Evolutionary conservation across 768 basidiomycete species (phyloP).

Genomic region (Roridomyces roridus): DNA sequence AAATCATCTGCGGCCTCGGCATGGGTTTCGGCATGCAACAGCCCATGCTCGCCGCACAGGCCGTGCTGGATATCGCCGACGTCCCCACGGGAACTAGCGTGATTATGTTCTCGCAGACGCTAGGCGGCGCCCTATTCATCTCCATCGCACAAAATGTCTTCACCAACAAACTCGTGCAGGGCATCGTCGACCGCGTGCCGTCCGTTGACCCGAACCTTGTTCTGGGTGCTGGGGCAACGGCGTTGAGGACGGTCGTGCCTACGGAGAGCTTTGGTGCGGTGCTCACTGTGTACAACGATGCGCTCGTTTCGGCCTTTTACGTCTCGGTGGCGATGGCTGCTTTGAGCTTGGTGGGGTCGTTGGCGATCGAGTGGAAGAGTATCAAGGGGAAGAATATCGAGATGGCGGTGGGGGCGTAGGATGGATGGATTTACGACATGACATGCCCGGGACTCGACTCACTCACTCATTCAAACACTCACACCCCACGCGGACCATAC

Average conservation of each 20-base stretch:
- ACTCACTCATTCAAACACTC: too few species aligned
- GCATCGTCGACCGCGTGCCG: conserved; percentile 4
- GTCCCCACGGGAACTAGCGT: conserved; percentile 21
- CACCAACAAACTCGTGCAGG: conserved; percentile 1
- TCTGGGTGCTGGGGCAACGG: conserved; percentile 11
- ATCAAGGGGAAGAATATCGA: conserved; percentile 10
- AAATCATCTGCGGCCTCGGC: conserved; percentile 35
- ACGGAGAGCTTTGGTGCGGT: conserved; percentile 1
- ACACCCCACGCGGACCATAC: too few species aligned
- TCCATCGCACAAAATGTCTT: conserved; percentile 27
- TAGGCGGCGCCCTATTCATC: conserved; percentile 27
- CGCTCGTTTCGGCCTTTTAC: conserved; percentile 8
- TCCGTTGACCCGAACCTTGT: conserved; percentile 9
- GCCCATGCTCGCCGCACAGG: conserved; percentile 27
- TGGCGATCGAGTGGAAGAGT: conserved; percentile 15
- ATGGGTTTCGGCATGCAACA: conserved; percentile 31
- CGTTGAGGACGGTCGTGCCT: neutral
- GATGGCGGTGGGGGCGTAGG: neutral
- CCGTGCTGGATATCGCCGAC: conserved; percentile 16
- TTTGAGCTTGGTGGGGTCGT: conserved; percentile 3
- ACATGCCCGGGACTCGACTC: too few species aligned
- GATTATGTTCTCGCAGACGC: conserved; percentile 27
- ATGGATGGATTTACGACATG: too few species aligned
- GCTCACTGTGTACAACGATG: conserved; percentile 17
- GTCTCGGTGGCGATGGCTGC: conserved; percentile 7